Evolutionary conservation across 2,329 filamentous ascomycete genomes (phyloP), one percentile per base, ranked within the genome.

Genomic region (Clonostachys byssicola): DNA sequence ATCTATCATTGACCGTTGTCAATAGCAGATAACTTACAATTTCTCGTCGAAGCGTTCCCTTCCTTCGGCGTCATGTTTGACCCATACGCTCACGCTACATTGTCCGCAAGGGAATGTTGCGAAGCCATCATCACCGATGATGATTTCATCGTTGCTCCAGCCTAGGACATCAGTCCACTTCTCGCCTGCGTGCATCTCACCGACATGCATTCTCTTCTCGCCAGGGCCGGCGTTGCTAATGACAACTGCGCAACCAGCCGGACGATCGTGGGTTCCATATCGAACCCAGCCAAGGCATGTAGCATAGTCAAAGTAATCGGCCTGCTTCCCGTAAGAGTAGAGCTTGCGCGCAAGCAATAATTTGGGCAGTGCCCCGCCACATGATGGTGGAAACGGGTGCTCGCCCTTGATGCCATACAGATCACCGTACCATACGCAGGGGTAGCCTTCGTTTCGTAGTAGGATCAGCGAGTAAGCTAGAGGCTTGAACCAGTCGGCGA

Each of bases 381-480:
- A 80, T 3, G 77, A 71, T 2, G 81, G 80, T 3, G 70, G 68
- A 45, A 72, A 68, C 23, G 74, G 67, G 49, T 68, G 59, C 48
- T 66, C 68, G 46, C 64, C 62, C 44, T 70, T 67, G 49, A 82
- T 79, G 18, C 84, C 84, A 63, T 86, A 88, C 3, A 88, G 62
- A 56, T 89, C 85, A 34, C 85, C 85, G 61, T 85, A 89, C 64
- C 86, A 89, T 34, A 87, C 67, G 55, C 81, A 87, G 0, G 86
- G 85, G 49, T 81, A 79, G 18, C 84, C 84, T 17, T 77, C 67
- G 41, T 70, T 59, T 30, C 83, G 76, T 23, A 90, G 78, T 2
- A 91, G 76, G 47, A 89, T 88, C 41, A 90, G 73, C 1, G 84
- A 70, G 61, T 90, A 89, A 12, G 85, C 87, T 14, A 89, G 71